phyloP scores from a whole-genome alignment of 78 protist species.

The Emiliania huxleyi region DNA sequence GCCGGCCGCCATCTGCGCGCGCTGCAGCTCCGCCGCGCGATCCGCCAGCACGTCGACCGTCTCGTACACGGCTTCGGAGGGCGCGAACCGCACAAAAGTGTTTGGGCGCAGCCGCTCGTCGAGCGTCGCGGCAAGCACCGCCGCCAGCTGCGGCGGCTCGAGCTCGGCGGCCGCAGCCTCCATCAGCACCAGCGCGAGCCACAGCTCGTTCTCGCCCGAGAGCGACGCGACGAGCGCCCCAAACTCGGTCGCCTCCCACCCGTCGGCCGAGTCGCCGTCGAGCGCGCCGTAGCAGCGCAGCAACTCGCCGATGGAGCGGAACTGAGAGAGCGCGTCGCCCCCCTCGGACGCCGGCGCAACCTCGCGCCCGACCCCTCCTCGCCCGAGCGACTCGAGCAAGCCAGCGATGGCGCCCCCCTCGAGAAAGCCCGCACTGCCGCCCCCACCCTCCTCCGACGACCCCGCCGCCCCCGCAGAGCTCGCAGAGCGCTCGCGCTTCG shows the following conservation, averaged over 20 bases:
- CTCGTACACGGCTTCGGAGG: neutral
- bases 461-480: neutral
- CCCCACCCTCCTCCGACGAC: too few relatives aligned
- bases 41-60: neutral
- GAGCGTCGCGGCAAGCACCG: neutral
- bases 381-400: too few relatives aligned
- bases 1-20: neutral
- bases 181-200: neutral
- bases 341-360: neutral
- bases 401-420: too few relatives aligned
- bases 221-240: neutral
- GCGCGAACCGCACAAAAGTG: neutral
- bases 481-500: too few relatives aligned
- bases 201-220: neutral
- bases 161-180: neutral
- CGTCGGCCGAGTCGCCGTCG: neutral
- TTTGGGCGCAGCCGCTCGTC: conserved; percentile 3
- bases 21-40: neutral
- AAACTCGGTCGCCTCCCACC: neutral
- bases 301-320: neutral
- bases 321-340: neutral
- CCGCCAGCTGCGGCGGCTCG: neutral
- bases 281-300: neutral
- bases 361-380: neutral
- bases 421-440: too few relatives aligned